Evolutionary conservation across 2,329 filamentous ascomycete species (phyloP), one percentile per base, ranked within the genome.

Genomic region (Penicillium polonicum): DNA sequence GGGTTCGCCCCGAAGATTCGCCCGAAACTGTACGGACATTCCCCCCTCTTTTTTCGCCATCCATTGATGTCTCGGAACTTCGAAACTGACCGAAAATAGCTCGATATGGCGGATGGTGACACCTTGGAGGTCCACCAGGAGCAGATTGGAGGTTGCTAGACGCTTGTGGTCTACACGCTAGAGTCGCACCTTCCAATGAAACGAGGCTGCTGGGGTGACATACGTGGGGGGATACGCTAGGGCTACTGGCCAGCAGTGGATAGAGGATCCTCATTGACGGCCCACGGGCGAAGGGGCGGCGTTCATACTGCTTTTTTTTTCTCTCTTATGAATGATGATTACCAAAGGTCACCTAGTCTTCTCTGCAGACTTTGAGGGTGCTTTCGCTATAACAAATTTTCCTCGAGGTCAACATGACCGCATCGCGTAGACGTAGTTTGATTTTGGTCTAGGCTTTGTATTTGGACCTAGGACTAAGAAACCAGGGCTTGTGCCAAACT

Each of bases 91-190:
- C 57, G 52, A 29, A 31, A 59, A 52, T 69, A 97, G 94, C 88
- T 97, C 55, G 94, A 97, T 61, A 99, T 99, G 94, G 82, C 87
- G 65, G 94, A 99, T 68, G 93, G 94, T 36, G 94, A 99, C 71
- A 95, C 91, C 1, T 87, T 99, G 27, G 94, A 99, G 73, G 94
- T 99, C 27, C 93, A 97, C 75, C 94, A 97, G 76, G 94, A 99
- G 76, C 94, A 99, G 79, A 94, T 97, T 61, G 94, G 94, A 60
- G 93, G 92, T 19, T 74, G 66, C 51, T 62, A 49, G 51, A 36
- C 27, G n/a, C n/a, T n/a, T n/a, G n/a, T n/a, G n/a, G n/a, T n/a
- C 12, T n/a, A 13, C 27, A 25, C 27, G n/a, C 49, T 49, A 5
- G n/a, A 39, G n/a, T 49, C 25, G 13, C 44, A 48, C 35, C 13